A percentile compares a stretch with the other conserved stretches of the same genome.
phyloP scores from a whole-genome alignment of 306 rosid species.

The Rubus idaeus region DNA sequence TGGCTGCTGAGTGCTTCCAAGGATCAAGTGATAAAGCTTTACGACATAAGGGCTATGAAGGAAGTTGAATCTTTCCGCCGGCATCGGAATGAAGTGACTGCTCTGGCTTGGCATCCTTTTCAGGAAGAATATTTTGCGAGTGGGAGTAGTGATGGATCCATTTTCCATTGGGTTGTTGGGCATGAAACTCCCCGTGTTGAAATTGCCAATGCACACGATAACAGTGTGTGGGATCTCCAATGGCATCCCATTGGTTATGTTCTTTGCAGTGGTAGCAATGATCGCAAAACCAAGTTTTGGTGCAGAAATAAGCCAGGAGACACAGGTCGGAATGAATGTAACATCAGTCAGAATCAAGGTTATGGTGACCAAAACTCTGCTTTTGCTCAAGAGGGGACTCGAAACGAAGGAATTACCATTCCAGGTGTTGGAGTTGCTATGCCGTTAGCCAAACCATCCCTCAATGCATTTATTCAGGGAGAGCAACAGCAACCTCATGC shows the following conservation, averaged over 20 bases:
- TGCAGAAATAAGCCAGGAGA: constrained; percentile 97
- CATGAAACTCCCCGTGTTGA: constrained; percentile 90
- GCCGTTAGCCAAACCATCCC: constrained; percentile 58
- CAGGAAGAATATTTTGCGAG: constrained; percentile 97
- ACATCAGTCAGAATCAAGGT: constrained; percentile 65
- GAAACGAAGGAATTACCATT: constrained; percentile 85
- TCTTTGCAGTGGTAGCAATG: constrained; percentile 99
- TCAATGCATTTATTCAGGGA: constrained; percentile 65
- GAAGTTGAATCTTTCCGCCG: constrained; percentile 97
- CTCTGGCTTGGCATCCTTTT: constrained; percentile 98
- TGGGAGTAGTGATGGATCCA: constrained; percentile 93
- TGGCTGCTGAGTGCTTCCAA: constrained; percentile 85
- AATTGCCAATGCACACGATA: constrained; percentile 81
- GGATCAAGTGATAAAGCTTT: constrained; percentile 90
- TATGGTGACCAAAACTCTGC: constrained; percentile 71
- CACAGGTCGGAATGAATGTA: constrained; percentile 68
- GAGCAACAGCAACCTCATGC: constrained; percentile 83
- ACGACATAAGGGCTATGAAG: constrained; percentile 95
- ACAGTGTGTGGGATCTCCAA: constrained; percentile 94
- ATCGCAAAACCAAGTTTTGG: constrained; percentile 95
- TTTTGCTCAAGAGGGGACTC: constrained; percentile 57
- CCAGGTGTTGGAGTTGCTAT: constrained; percentile 96
- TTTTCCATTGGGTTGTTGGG: constrained; percentile 99
- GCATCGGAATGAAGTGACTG: constrained; percentile 86
- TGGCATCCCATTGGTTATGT: constrained; percentile 99